Conservation (phyloP, 208 protist genomes). For the Leishmania guyanensis region DNA sequence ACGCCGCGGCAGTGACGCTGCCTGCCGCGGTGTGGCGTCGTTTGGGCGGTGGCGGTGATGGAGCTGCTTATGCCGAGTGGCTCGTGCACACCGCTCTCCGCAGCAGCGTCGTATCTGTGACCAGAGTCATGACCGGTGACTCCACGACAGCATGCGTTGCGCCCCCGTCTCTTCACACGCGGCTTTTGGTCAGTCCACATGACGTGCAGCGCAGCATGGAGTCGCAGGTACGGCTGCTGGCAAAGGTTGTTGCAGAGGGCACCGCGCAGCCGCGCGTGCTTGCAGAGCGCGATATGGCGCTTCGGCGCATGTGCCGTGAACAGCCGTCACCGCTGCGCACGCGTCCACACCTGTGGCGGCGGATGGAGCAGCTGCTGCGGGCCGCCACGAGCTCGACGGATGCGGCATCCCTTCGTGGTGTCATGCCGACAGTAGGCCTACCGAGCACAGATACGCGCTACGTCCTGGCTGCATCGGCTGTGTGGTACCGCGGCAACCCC, state of each 20-base stretch:
- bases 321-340: constrained; percentile 33
- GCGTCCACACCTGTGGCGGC: constrained; percentile 21
- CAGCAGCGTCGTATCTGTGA: constrained; percentile 27
- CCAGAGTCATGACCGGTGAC: background rate
- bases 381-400: constrained; percentile 34
- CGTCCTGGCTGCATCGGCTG: constrained; percentile 14
- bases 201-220: constrained; percentile 42
- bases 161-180: constrained; percentile 52
- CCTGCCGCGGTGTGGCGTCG: constrained; percentile 42
- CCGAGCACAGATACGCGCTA: constrained; percentile 13
- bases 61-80: constrained; percentile 20
- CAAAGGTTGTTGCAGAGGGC: background rate
- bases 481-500: constrained; percentile 39
- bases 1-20: constrained; percentile 39
- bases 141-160: no score
- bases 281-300: constrained; percentile 9
- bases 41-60: constrained; percentile 36
- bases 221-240: constrained; percentile 30
- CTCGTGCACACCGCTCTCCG: constrained; percentile 51
- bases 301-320: constrained; percentile 37
- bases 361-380: constrained; percentile 43
- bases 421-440: constrained; percentile 36
- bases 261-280: background rate
- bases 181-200: constrained; percentile 31
- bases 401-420: constrained; percentile 41